Percentiles rank a stretch among this genome's conserved stretches.
phyloP scores from a whole-genome alignment of 495 filamentous ascomycete species.

The Lasiosphaeria ovina region DNA sequence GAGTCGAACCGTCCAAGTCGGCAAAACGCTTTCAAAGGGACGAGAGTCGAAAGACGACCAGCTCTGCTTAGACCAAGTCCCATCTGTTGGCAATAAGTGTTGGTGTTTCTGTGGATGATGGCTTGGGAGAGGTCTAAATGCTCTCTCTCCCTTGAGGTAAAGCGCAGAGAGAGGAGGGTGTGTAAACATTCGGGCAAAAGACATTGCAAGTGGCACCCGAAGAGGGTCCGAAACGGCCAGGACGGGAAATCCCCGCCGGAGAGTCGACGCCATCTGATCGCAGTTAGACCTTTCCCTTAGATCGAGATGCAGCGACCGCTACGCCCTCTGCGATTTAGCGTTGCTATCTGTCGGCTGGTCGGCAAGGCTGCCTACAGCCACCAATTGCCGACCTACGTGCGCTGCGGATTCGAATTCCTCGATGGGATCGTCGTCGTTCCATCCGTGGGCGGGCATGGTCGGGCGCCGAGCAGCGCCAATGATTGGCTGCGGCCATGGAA shows the following conservation, averaged over 20 bases:
- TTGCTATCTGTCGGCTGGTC: conserved; percentile 8
- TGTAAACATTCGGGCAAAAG: no score
- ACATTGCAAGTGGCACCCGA: no score
- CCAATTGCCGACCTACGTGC: conserved; percentile 26
- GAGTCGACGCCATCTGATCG: background rate
- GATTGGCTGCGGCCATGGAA: conserved; percentile 10
- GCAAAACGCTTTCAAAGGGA: background rate
- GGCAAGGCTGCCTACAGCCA: conserved; percentile 7
- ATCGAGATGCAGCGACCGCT: conserved; percentile 7
- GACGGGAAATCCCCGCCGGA: no score
- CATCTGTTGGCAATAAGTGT: no score
- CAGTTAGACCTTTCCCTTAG: background rate
- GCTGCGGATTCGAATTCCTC: conserved; percentile 5
- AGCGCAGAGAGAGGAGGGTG: no score
- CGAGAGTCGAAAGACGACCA: background rate
- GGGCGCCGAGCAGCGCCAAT: conserved; percentile 1
- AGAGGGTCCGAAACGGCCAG: no score
- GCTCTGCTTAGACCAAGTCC: no score
- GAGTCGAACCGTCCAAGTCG: background rate
- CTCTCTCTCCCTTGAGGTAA: no score
- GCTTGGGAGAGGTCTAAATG: no score
- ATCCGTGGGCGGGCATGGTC: background rate
- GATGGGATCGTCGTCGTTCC: conserved; percentile 3
- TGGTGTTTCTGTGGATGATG: no score
- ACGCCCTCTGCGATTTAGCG: background rate